Evolutionary conservation across 805 yeast genomes (phyloP), one percentile per base, ranked within the genome.

Genomic region (Kodamaea sagamina): DNA sequence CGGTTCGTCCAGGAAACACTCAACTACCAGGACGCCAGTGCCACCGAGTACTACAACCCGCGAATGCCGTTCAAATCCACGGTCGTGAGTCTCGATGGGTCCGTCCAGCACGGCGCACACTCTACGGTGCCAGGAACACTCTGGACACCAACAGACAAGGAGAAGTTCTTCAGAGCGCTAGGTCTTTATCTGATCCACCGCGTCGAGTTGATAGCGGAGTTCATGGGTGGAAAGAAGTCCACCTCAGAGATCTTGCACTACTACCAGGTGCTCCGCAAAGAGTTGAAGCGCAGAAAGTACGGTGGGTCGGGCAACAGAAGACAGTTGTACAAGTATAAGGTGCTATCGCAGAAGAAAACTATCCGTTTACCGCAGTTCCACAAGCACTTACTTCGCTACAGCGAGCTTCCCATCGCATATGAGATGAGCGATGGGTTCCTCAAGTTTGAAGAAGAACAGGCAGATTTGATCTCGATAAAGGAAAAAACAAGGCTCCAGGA

Each of bases 61-160:
- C 24, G 22, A 9, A 22, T 22, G n/a, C 18, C 34, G 4, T 40
- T 54, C 12, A 36, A 32, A 22, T 35, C 47, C 3, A 43, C 51
- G 8, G 50, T 46, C 11, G 25, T 57, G 4, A 47, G 54, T 18
- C 39, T 39, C n/a, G 43, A 43, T 17, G 60, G 60, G 2, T 7
- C 27, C 3, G 36, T 54, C 8, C 47, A 47, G 18, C 49, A 55
- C 38, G 34, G 39, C 4, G 13, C 11, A 3, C 29, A 27, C 27
- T 15, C 34, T 7, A 15, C 13, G 6, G 32, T 22, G n/a, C 57
- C 62, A 12, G 77, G 78, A 0, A 53, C 65, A 4, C 38, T 47
- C 13, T 81, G 86, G 86, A 54, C 69, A 1, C 44, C 53, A 0
- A 42, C 44, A 1, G 86, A 82, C 42, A 81, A 81, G 49, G 76